These are phyloP conservation scores for Blastobotrys persicus DNA, from an alignment of 1,139 yeast species.

Conservation along the genomic window DNA sequence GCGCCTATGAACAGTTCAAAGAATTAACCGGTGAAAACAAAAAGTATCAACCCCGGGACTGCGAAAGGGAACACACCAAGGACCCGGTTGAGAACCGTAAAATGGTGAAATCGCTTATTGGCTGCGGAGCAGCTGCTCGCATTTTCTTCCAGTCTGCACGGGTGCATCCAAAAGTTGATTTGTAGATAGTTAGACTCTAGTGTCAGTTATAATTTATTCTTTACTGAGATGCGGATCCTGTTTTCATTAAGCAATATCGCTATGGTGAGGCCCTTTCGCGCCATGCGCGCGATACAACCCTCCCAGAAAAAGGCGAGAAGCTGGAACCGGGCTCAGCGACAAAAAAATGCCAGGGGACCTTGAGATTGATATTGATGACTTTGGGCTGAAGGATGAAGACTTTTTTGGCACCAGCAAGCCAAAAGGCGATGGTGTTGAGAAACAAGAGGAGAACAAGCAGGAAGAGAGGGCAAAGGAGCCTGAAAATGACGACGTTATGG, in stretches of 20 bases:
- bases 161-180: constrained; percentile 42
- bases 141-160: constrained; percentile 69
- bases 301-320: too few species aligned
- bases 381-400: constrained; percentile 16
- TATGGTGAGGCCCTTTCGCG: too few species aligned
- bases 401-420: constrained; percentile 1
- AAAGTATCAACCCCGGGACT: constrained; percentile 50
- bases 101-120: constrained; percentile 57
- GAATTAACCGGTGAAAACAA: constrained; percentile 57
- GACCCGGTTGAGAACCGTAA: constrained; percentile 43
- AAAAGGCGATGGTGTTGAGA: background rate
- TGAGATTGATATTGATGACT: constrained; percentile 19
- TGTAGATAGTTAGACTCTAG: background rate
- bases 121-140: constrained; percentile 65
- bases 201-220: background rate
- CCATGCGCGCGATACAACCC: too few species aligned
- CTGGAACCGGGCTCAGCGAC: background rate
- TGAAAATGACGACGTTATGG: background rate
- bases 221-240: too few species aligned
- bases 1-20: constrained; percentile 52
- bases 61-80: constrained; percentile 46
- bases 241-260: too few species aligned
- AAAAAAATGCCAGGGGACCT: constrained; percentile 9
- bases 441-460: background rate
- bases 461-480: constrained; percentile 6